Evolutionary conservation across 177 flowering plant species (phyloP).

Genomic region (Vitis hybrid): DNA sequence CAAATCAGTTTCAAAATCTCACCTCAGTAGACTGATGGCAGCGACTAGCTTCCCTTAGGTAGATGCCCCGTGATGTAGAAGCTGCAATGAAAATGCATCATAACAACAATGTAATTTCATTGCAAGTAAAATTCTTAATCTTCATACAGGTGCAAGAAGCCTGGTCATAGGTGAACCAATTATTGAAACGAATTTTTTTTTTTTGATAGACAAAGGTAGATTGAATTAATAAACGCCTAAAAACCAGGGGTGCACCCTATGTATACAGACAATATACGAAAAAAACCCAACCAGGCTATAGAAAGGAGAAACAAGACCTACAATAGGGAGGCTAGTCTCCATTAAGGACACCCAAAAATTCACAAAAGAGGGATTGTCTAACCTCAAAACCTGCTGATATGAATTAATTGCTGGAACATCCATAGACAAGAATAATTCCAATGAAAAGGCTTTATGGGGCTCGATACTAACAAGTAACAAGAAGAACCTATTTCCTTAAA

Average conservation of each 20-base stretch:
- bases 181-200: too few relatives aligned
- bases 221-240: too few relatives aligned
- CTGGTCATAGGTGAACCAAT: not conserved
- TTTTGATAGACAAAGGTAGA: too few relatives aligned
- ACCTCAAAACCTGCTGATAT: too few relatives aligned
- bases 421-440: not conserved
- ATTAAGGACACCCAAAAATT: too few relatives aligned
- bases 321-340: too few relatives aligned
- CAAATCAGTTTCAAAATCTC: conserved; percentile 7
- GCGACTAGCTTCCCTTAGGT: conserved; percentile 75
- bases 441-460: not conserved
- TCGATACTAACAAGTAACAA: not conserved
- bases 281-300: too few relatives aligned
- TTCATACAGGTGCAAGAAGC: not conserved
- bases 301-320: too few relatives aligned
- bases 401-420: not conserved
- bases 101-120: not conserved
- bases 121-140: not conserved
- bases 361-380: too few relatives aligned
- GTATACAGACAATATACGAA: too few relatives aligned
- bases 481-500: not conserved
- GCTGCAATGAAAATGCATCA: conserved; percentile 38
- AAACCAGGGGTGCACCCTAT: too few relatives aligned
- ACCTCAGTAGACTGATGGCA: conserved; percentile 82
- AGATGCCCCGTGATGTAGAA: conserved; percentile 78